Conservation (phyloP, 768 basidiomycete species). For the Rhodotorula paludigena region DNA sequence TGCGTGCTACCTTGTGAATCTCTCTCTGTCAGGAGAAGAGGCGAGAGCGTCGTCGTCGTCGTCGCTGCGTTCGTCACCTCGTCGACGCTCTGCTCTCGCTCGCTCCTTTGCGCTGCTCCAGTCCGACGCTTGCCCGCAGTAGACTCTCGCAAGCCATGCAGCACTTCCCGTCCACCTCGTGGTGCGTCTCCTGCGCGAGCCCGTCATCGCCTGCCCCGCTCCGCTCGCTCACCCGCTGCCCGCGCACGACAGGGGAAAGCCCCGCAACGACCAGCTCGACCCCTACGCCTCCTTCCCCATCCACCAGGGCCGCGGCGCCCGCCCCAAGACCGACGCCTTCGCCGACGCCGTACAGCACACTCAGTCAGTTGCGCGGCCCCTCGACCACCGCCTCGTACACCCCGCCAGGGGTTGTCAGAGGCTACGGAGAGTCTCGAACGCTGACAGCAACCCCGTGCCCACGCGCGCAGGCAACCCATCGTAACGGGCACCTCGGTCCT, state of each 20-base stretch:
- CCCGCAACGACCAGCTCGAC: constrained; percentile 67
- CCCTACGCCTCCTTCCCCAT: constrained; percentile 72
- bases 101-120: no score
- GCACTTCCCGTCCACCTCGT: constrained; percentile 37
- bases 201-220: background rate
- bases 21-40: no score
- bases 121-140: no score
- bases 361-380: constrained; percentile 55
- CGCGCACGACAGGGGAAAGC: constrained; percentile 31
- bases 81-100: no score
- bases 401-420: no score
- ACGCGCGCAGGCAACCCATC: constrained; percentile 60
- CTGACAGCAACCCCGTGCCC: background rate
- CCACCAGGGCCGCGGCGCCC: constrained; percentile 54
- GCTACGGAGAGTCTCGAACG: no score
- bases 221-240: background rate
- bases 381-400: background rate
- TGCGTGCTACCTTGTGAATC: no score
- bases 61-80: no score
- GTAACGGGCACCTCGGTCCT: constrained; percentile 96
- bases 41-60: no score
- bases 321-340: constrained; percentile 55
- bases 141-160: no score
- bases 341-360: constrained; percentile 69
- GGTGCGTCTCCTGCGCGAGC: background rate